Evolutionary conservation across 2,329 filamentous ascomycete species (phyloP).

Genomic region (Microdochium bolleyi): DNA sequence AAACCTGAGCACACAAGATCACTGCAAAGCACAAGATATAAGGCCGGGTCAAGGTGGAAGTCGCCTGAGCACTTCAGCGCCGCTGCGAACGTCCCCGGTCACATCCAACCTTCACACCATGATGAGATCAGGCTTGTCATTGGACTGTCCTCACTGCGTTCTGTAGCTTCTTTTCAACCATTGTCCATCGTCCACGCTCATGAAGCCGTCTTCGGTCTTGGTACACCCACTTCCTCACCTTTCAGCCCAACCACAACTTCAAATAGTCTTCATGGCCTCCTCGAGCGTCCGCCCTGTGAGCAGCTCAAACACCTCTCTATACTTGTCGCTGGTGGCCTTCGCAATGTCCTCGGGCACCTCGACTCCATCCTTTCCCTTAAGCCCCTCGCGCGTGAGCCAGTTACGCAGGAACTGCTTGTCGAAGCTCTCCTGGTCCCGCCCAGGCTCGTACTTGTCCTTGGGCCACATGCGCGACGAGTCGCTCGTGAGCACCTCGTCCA

Average conservation of each 20-base stretch:
- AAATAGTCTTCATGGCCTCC: conserved; percentile 8
- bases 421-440: conserved; percentile 71
- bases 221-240: too few species aligned
- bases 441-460: conserved; percentile 61
- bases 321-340: conserved; percentile 60
- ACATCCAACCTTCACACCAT: too few species aligned
- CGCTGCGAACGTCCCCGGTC: too few species aligned
- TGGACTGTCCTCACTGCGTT: too few species aligned
- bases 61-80: too few species aligned
- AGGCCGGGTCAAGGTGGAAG: too few species aligned
- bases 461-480: conserved; percentile 86
- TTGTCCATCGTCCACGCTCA: too few species aligned
- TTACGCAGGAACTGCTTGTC: conserved; percentile 83
- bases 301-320: conserved; percentile 66
- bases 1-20: too few species aligned
- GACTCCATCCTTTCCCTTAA: conserved; percentile 70
- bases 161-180: too few species aligned
- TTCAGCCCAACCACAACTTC: background rate
- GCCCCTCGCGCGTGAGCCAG: conserved; percentile 65
- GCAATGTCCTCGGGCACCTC: conserved; percentile 66
- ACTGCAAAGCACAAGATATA: too few species aligned
- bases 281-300: conserved; percentile 47
- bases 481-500: conserved; percentile 80
- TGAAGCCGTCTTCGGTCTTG: too few species aligned
- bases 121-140: too few species aligned